A percentile compares a stretch with the other conserved stretches of the same genome.
These are phyloP conservation scores for Kodamaea arcana DNA, from an alignment of 1,139 yeast genomes.

Conservation along the genomic window DNA sequence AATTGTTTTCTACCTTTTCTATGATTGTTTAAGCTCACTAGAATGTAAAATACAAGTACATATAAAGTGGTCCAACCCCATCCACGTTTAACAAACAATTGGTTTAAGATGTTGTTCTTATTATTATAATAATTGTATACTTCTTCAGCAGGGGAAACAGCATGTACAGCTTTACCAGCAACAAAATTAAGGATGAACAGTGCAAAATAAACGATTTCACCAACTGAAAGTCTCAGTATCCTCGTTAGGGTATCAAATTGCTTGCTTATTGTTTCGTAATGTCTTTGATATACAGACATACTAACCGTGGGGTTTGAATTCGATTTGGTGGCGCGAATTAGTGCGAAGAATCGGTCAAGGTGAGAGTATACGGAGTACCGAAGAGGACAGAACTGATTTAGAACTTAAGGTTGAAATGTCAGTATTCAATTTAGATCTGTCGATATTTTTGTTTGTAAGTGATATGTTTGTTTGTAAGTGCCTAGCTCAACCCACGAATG, in stretches of 20 bases:
- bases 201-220: conserved; percentile 22
- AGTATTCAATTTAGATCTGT: too few species aligned
- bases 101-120: conserved; percentile 65
- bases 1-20: not conserved
- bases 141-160: conserved; percentile 31
- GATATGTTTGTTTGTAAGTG: too few species aligned
- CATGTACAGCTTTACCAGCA: conserved; percentile 32
- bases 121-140: conserved; percentile 55
- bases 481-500: too few species aligned
- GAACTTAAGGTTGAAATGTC: too few species aligned
- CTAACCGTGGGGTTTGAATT: not conserved
- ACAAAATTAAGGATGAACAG: conserved; percentile 33
- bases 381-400: too few species aligned
- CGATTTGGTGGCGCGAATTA: not conserved
- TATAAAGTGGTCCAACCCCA: conserved; percentile 84
- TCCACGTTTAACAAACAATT: conserved; percentile 75
- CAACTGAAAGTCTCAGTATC: conserved; percentile 13
- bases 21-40: conserved; percentile 3
- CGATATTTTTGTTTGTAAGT: too few species aligned
- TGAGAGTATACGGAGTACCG: too few species aligned
- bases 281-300: conserved; percentile 20
- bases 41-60: conserved; percentile 26
- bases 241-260: conserved; percentile 3
- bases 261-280: conserved; percentile 10
- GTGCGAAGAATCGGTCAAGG: too few species aligned